phyloP scores from a whole-genome alignment of 1,284 basidiomycete species.

The Cerrena zonata region DNA sequence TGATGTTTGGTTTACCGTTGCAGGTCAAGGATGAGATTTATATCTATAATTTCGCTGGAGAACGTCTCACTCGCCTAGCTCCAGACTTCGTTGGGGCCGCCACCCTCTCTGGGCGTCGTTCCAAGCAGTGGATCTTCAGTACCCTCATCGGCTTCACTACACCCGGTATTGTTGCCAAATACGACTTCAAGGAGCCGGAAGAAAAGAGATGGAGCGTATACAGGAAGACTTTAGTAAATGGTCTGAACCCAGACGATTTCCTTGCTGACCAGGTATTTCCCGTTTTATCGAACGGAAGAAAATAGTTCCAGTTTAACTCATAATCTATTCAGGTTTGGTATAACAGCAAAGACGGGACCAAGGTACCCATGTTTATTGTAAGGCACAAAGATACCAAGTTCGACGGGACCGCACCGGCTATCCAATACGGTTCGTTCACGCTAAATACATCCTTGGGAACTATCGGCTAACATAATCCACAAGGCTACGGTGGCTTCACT shows the following conservation, averaged over 20 bases:
- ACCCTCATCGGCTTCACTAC: slow-evolving; percentile 68
- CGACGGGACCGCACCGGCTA: slow-evolving; percentile 73
- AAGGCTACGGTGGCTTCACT: slow-evolving; percentile 75
- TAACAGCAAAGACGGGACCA: slow-evolving; percentile 74
- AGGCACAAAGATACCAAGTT: slow-evolving; percentile 65
- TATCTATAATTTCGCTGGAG: slow-evolving; percentile 61
- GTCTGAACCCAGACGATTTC: slow-evolving; percentile 69
- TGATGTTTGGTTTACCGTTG: not conserved
- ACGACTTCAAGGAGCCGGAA: slow-evolving; percentile 47
- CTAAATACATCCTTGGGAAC: not conserved
- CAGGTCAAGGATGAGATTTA: slow-evolving; percentile 82
- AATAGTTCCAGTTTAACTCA: not conserved
- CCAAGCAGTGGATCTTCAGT: slow-evolving; percentile 66
- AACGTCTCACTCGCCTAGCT: slow-evolving; percentile 52
- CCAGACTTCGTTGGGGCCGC: slow-evolving; percentile 70
- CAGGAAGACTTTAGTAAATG: slow-evolving; percentile 56
- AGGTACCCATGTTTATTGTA: slow-evolving; percentile 83
- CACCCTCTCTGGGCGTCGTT: slow-evolving; percentile 46
- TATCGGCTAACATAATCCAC: not conserved
- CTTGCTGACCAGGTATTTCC: slow-evolving; percentile 57
- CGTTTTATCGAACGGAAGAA: not conserved
- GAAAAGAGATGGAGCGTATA: slow-evolving; percentile 55
- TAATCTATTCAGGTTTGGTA: slow-evolving; percentile 56
- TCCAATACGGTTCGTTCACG: slow-evolving; percentile 66
- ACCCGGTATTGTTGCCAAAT: slow-evolving; percentile 63